Conservation (phyloP, 108 stramenopile species). For the Schizochytrium sp. region DNA sequence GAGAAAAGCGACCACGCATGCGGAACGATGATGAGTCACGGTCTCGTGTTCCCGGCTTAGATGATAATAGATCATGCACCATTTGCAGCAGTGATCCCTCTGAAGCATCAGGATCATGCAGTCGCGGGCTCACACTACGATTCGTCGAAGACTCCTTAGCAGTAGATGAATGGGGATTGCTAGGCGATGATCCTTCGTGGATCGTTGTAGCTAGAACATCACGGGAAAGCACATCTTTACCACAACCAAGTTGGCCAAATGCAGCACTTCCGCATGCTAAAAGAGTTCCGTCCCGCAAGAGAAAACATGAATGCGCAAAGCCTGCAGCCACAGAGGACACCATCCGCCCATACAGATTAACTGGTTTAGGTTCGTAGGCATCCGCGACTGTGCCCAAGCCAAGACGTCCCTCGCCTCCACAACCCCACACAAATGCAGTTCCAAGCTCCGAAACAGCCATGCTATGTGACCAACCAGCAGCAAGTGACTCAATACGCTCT, state of each 20-base stretch:
- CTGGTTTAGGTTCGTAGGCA: neutral
- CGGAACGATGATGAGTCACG: neutral
- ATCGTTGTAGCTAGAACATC: neutral
- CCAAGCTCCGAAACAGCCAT: neutral
- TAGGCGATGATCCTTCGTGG: too few relatives aligned
- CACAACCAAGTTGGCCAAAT: constrained; percentile 20
- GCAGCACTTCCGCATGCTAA: constrained; percentile 12
- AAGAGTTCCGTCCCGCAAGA: neutral
- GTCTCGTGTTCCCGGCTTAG: neutral
- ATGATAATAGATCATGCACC: neutral
- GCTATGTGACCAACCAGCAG: constrained; percentile 48
- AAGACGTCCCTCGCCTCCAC: constrained; percentile 28
- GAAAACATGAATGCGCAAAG: constrained; percentile 37
- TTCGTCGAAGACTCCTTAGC: neutral
- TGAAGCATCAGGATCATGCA: neutral
- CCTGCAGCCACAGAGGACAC: constrained; percentile 11
- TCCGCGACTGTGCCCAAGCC: constrained; percentile 35
- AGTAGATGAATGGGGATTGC: too few relatives aligned
- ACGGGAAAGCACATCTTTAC: neutral
- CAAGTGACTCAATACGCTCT: neutral
- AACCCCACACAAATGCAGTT: neutral
- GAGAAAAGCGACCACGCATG: too few relatives aligned
- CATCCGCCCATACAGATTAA: neutral
- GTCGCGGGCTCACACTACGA: constrained; percentile 2
- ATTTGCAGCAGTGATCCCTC: neutral